Conservation (phyloP, 2,329 filamentous ascomycete genomes). For the Botrytis squamosa region DNA sequence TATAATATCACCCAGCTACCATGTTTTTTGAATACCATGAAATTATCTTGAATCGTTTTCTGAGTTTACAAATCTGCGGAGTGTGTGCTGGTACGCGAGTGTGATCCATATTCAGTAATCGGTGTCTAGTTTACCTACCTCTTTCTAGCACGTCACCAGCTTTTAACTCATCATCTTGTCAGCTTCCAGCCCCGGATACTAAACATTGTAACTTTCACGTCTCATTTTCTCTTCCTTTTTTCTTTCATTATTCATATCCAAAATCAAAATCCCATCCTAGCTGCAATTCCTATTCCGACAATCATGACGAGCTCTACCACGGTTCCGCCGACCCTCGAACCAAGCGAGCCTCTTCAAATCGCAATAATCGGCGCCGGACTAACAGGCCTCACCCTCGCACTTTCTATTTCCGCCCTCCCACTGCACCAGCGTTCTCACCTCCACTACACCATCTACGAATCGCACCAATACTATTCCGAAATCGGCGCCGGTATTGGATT, state of each 20-base stretch:
- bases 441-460: slow-evolving; percentile 11
- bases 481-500: slow-evolving; percentile 9
- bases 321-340: rapidly evolving
- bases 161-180: not conserved
- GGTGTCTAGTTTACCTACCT: not conserved
- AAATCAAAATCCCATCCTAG: too few relatives aligned
- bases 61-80: not conserved
- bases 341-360: not conserved
- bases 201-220: not conserved
- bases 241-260: not conserved
- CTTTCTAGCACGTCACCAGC: not conserved
- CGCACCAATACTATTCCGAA: not conserved
- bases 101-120: not conserved
- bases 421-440: not conserved
- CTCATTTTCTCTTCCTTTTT: too few relatives aligned
- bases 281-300: rapidly evolving
- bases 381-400: not conserved
- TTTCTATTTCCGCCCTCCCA: not conserved
- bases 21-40: not conserved
- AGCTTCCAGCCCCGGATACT: not conserved
- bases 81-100: not conserved
- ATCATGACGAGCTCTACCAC: not conserved
- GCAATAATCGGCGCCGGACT: slow-evolving; percentile 5
- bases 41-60: not conserved
- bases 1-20: not conserved